Percentiles rank a stretch among this genome's conserved stretches.
phyloP scores from a whole-genome alignment of 75 land plant species.

The Cunninghamia lanceolata region DNA sequence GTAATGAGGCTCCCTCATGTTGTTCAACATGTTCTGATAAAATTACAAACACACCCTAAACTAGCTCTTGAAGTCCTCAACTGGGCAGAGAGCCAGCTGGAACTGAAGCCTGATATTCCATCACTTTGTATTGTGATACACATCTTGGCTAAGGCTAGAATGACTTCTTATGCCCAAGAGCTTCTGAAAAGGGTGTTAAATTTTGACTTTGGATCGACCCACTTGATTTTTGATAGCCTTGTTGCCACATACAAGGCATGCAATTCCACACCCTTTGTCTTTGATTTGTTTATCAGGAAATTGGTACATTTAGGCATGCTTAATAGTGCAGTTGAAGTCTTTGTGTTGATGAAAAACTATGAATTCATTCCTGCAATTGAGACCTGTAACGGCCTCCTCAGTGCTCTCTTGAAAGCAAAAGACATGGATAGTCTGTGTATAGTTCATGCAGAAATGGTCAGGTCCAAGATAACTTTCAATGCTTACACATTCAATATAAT shows the following conservation, averaged over 20 bases:
- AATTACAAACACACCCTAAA: neutral
- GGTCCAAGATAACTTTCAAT: conserved; percentile 27
- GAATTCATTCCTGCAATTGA: conserved; percentile 33
- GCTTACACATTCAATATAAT: conserved; percentile 42
- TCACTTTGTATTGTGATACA: conserved; percentile 2
- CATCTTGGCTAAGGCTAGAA: neutral
- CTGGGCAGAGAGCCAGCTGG: neutral
- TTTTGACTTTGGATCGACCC: neutral
- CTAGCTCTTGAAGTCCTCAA: neutral
- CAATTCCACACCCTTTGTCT: neutral
- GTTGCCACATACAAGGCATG: conserved; percentile 1
- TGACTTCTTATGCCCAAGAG: neutral
- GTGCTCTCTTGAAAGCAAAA: conserved; percentile 26
- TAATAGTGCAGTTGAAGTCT: conserved; percentile 22
- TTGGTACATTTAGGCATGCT: conserved; percentile 20
- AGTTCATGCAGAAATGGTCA: conserved; percentile 49
- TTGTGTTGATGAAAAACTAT: conserved; percentile 24
- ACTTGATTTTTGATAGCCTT: conserved; percentile 1
- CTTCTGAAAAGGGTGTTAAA: neutral
- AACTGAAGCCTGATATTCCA: neutral
- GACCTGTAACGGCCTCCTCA: conserved; percentile 38
- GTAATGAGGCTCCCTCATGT: neutral
- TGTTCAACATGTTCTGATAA: conserved; percentile 2
- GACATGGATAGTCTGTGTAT: conserved; percentile 21
- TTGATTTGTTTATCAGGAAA: conserved; percentile 13